Evolutionary conservation across 495 filamentous ascomycete genomes (phyloP).

Genomic region (Aspergillus affinis): DNA sequence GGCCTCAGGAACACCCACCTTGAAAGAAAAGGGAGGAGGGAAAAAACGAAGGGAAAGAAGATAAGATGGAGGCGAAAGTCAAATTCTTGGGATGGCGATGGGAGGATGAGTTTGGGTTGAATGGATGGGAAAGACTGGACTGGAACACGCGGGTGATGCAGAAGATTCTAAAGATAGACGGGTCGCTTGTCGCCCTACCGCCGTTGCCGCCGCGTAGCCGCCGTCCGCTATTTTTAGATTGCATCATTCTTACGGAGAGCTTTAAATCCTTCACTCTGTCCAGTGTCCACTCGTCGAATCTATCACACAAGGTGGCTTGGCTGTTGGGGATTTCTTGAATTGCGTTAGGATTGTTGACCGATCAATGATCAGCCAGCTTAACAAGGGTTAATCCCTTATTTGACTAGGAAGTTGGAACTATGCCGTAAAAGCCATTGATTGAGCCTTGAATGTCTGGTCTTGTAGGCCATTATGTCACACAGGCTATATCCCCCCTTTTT

Average conservation of each 20-base stretch:
- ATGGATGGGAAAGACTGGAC: slow-evolving; percentile 20
- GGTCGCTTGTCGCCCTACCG: slow-evolving; percentile 7
- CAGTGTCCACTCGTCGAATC: neutral
- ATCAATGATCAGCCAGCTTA: too few species aligned
- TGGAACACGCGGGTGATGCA: slow-evolving; percentile 26
- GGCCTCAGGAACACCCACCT: slow-evolving; percentile 16
- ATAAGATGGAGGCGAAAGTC: slow-evolving; percentile 9
- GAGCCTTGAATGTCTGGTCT: neutral
- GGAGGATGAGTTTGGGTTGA: slow-evolving; percentile 15
- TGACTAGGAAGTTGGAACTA: neutral
- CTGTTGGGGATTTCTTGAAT: too few species aligned
- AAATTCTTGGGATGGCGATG: slow-evolving; percentile 15
- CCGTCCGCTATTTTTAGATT: slow-evolving; percentile 17
- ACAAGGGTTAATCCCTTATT: neutral
- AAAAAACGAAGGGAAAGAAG: slow-evolving; percentile 2
- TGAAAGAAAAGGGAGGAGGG: slow-evolving; percentile 12
- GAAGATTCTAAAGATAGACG: slow-evolving; percentile 40
- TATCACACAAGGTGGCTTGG: neutral
- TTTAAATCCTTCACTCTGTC: neutral
- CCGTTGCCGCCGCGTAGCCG: slow-evolving; percentile 10
- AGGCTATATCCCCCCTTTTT: neutral
- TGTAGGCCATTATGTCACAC: neutral
- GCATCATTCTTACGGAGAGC: neutral
- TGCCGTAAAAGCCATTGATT: neutral
- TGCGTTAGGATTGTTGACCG: too few species aligned